Evolutionary conservation across 2,329 filamentous ascomycete species (phyloP).

Genomic region (Apiospora pterosperma): DNA sequence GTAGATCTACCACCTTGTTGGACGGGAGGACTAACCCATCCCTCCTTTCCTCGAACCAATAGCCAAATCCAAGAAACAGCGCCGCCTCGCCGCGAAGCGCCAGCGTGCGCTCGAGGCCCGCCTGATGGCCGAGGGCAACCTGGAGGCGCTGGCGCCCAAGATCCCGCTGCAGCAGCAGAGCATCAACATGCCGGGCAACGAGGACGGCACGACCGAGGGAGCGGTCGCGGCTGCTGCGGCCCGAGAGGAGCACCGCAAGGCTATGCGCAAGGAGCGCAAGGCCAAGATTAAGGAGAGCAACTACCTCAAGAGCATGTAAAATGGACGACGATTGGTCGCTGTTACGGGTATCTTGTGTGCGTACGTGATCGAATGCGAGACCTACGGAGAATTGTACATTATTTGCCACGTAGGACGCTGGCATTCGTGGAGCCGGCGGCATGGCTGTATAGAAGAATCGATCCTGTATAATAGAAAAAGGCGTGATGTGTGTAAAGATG

Average conservation of each 20-base stretch:
- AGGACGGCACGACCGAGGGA: constrained; percentile 38
- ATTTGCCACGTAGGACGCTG: neutral
- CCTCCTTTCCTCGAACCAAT: no score
- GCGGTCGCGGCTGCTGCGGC: constrained; percentile 45
- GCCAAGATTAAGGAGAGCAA: constrained; percentile 80
- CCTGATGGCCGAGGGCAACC: constrained; percentile 62
- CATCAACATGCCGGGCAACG: constrained; percentile 63
- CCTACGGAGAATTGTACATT: neutral
- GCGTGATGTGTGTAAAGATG: neutral
- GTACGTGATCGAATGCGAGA: neutral
- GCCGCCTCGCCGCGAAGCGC: constrained; percentile 66
- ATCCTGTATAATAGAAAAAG: neutral
- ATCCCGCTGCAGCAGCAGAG: constrained; percentile 75
- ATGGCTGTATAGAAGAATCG: neutral
- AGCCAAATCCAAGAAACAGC: constrained; percentile 85
- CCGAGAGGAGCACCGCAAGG: constrained; percentile 62
- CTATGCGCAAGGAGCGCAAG: constrained; percentile 72
- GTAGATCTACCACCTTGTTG: neutral
- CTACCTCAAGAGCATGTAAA: constrained; percentile 78
- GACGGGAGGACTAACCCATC: neutral
- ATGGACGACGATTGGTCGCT: neutral
- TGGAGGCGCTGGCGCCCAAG: constrained; percentile 63
- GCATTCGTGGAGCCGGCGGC: neutral
- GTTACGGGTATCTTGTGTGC: neutral
- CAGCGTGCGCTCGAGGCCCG: constrained; percentile 53